These are phyloP conservation scores for Nicotiana tabacum DNA, from an alignment of 257 asterid species.

Conservation along the genomic window DNA sequence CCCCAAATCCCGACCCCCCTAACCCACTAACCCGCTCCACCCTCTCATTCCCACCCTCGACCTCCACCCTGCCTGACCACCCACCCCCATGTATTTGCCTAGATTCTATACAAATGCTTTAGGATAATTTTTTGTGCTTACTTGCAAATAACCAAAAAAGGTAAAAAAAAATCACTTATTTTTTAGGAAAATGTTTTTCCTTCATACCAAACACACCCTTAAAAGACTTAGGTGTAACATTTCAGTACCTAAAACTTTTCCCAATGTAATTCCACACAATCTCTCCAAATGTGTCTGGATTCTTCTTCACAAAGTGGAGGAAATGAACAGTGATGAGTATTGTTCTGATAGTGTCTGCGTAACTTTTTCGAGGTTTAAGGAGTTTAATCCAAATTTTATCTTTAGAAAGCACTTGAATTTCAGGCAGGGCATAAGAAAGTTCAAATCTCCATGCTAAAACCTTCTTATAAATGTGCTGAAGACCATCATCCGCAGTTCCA, in stretches of 20 bases:
- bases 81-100: too few relatives aligned
- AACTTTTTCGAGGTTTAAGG: constrained; percentile 43
- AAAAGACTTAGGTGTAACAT: neutral
- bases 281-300: constrained; percentile 30
- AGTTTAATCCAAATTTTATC: constrained; percentile 54
- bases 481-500: constrained; percentile 41
- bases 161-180: too few relatives aligned
- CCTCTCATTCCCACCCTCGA: too few relatives aligned
- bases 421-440: constrained; percentile 44
- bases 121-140: too few relatives aligned
- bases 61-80: too few relatives aligned
- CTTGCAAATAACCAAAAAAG: too few relatives aligned
- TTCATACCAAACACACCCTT: too few relatives aligned
- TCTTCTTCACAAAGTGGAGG: constrained; percentile 49
- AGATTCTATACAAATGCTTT: too few relatives aligned
- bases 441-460: constrained; percentile 61
- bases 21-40: too few relatives aligned
- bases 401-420: constrained; percentile 39
- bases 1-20: too few relatives aligned
- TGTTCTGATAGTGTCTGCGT: constrained; percentile 31
- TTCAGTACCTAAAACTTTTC: constrained; percentile 34
- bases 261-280: constrained; percentile 43
- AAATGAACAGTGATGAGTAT: constrained; percentile 41
- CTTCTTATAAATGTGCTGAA: constrained; percentile 33
- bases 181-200: too few relatives aligned